Evolutionary conservation across 352 stramenopile genomes (phyloP), one percentile per base, ranked within the genome.

Genomic region (Phytophthora chlamydospora): DNA sequence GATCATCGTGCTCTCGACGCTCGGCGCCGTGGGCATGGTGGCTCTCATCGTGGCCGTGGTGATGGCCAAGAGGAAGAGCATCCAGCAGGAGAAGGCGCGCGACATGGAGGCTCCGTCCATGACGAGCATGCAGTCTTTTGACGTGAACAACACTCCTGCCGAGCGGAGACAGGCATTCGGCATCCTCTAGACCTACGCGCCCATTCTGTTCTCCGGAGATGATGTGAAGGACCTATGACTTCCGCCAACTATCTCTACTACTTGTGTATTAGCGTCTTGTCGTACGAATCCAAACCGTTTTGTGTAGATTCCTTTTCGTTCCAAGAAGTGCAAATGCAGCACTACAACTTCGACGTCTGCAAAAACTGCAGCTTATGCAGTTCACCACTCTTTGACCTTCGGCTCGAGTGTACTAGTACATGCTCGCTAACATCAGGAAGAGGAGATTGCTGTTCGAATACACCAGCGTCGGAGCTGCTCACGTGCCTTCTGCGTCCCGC

Each of bases 41-140:
- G 62, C 68, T 1, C 57, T 72, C 13, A 61, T 76, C 47, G 62
- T 62, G 12, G 35, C 66, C 6, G 50, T 76, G 24, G 58, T 73
- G 29, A 49, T 66, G 8, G 62, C 47, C 34, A 76, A 68, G 55
- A 69, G 50, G 47, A 73, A 73, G 27, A 68, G 49, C n/a, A 66
- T 76, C 29, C 42, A 45, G 10, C 57, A 76, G 13, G 40, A 69
- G 29, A 76, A 76, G 62, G 53, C 39, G 6, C 68, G 58, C 16
- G 62, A 76, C 33, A 33, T 66, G 6, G 62, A 70, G 32, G 43
- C 29, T 1, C 58, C 49, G 17, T 69, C 68, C 27, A 66, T 76
- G 62, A 27, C 64, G 8, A 69, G 57, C 19, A 49, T 62, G 9
- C 52, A 65, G 33, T 72, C 68, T 41, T 76, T 70, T 39, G 62